Base-by-base conservation (phyloP, 306 rosid species). In the Dryas drummondii region DNA sequence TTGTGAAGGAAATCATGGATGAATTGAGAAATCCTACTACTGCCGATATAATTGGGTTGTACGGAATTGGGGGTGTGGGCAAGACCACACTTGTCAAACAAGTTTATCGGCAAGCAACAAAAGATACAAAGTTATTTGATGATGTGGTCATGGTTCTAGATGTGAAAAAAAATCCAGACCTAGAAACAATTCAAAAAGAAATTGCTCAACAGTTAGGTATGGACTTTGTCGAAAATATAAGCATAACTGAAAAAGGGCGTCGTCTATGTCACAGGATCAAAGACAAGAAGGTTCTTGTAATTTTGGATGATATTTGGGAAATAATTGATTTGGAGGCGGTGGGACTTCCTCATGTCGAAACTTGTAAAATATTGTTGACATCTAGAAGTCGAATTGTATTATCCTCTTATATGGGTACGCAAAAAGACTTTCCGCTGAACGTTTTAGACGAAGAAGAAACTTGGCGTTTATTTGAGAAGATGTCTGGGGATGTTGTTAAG, bases 301-400 rank as follows among this genome's bases (percentile, higher is more conserved):
- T 85, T 45, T 16, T 85, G 1, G 88, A 85, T 71, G 83, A 81
- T 72, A 61, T 82, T 0, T 78, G 76, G 83, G 56, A 19, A 2
- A 50, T 19, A 9, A 37, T 82, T 46, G 75, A 83, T 42, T 71
- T 83, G 40, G 40, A 71, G 42, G 3, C 0, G 0, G n/a, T 86
- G 0, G 89, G 89, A 7, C 42, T 86, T 57, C 85, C 83, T 42
- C 15, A 41, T 1, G 44, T 0, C 1, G 74, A 19, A 2, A 57
- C 4, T 57, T 80, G 85, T n/a, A 86, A 80, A 61, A 14, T 87
- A 1, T 9, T 84, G 3, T 44, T 84, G 48, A 84, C 81, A 4
- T 87, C 90, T 44, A 47, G 90, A 67, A 42, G 12, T 16, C 70
- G 51, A 66, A 37, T 79, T 0, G 37, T 66, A 0, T 4, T 44